These are phyloP conservation scores for Xylaria sp. DNA, from an alignment of 2,329 filamentous ascomycete species.

Conservation along the genomic window DNA sequence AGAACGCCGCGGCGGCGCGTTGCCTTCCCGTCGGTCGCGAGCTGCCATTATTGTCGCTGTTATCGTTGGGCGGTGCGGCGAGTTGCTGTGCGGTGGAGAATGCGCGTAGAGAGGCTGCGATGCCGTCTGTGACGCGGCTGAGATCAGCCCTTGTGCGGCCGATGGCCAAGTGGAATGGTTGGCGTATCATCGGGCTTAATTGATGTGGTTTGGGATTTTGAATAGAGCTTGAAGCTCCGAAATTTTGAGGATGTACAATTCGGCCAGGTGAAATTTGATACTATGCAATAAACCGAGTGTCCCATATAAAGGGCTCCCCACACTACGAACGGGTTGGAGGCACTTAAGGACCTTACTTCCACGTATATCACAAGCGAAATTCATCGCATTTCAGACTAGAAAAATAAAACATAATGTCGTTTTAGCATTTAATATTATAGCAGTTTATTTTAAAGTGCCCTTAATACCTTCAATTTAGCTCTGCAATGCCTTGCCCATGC, in stretches of 20 bases:
- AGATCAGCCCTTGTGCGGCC: slow-evolving; percentile 47
- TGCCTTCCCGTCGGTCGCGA: slow-evolving; percentile 38
- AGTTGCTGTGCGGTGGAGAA: slow-evolving; percentile 49
- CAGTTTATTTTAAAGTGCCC: background rate
- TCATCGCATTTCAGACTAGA: background rate
- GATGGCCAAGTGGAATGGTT: slow-evolving; percentile 45
- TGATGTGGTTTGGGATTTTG: slow-evolving; percentile 35
- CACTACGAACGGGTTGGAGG: background rate
- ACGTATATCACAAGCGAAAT: no score
- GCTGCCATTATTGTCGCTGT: slow-evolving; percentile 12
- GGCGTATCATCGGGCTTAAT: slow-evolving; percentile 47
- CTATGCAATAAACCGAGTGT: slow-evolving; percentile 20
- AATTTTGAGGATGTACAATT: slow-evolving; percentile 40
- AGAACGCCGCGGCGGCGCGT: slow-evolving; percentile 42
- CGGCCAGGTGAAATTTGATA: background rate
- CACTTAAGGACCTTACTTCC: no score
- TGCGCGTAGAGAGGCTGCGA: slow-evolving; percentile 47
- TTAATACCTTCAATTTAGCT: slow-evolving; percentile 44
- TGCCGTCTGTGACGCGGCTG: slow-evolving; percentile 47
- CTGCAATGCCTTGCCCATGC: slow-evolving; percentile 67
- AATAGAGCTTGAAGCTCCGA: slow-evolving; percentile 23
- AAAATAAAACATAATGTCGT: background rate
- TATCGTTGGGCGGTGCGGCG: slow-evolving; percentile 19
- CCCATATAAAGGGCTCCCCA: background rate
- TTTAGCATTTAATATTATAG: slow-evolving; percentile 51